Evolutionary conservation across 2,329 filamentous ascomycete genomes (phyloP).

Genomic region (Phaeosphaeriaceae sp.): DNA sequence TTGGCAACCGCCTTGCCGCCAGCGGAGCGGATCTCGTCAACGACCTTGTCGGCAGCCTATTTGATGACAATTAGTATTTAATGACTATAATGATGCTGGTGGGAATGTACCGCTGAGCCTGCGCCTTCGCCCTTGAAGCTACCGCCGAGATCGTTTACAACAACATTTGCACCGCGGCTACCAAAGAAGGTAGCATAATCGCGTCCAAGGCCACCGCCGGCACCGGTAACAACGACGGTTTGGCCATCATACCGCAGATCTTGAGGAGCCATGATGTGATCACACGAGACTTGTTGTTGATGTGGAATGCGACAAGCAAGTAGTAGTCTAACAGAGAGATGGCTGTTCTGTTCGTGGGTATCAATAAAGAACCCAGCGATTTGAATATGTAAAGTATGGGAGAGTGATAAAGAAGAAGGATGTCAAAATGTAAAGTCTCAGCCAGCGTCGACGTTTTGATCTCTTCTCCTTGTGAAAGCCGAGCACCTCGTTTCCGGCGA

Average conservation of each 20-base stretch:
- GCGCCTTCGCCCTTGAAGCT: constrained; percentile 92
- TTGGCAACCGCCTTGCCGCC: constrained; percentile 97
- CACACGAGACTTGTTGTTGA: constrained; percentile 10
- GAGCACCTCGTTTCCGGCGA: constrained; percentile 5
- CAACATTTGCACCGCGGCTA: constrained; percentile 88
- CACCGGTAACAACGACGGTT: constrained; percentile 87
- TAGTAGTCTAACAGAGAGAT: not conserved
- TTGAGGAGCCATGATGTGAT: constrained; percentile 46
- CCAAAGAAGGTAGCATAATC: constrained; percentile 89
- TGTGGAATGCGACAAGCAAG: constrained; percentile 7
- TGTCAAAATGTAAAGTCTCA: not conserved
- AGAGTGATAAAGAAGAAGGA: not conserved
- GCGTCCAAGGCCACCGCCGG: constrained; percentile 81
- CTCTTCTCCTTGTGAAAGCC: constrained; percentile 1
- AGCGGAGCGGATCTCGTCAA: constrained; percentile 81
- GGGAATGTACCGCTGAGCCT: constrained; percentile 75
- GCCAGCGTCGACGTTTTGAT: constrained; percentile 4
- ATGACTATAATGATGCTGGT: not conserved
- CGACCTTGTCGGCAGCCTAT: constrained; percentile 81
- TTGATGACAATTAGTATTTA: constrained; percentile 14
- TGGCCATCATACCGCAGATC: constrained; percentile 82
- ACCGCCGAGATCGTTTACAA: constrained; percentile 94
- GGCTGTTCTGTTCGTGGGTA: constrained; percentile 11
- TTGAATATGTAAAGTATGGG: not conserved
- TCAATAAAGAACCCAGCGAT: constrained; percentile 24